phyloP scores from a whole-genome alignment of 805 yeast genomes.

The Starmerella scarabaei region DNA sequence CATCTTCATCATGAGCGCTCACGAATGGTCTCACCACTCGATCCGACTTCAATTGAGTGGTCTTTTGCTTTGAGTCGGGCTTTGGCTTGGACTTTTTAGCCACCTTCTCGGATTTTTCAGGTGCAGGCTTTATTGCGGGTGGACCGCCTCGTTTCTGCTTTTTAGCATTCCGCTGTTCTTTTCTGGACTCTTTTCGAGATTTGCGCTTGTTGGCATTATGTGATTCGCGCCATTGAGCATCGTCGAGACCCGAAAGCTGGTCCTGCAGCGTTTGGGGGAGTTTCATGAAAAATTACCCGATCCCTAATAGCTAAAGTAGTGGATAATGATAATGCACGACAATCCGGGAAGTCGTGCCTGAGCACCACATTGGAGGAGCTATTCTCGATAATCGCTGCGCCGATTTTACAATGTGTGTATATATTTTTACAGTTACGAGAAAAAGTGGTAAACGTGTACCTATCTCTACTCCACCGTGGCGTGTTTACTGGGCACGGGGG shows the following conservation, averaged over 20 bases:
- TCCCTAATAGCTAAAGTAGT: too few relatives aligned
- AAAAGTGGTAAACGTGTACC: too few relatives aligned
- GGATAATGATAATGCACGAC: too few relatives aligned
- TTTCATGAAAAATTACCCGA: constrained; percentile 1
- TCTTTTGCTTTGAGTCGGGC: constrained; percentile 9
- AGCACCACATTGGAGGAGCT: too few relatives aligned
- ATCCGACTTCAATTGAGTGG: constrained; percentile 13
- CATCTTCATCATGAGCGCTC: constrained; percentile 36
- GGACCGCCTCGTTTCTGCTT: constrained; percentile 4
- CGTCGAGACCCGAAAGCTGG: constrained; percentile 11
- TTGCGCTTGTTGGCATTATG: constrained; percentile 17
- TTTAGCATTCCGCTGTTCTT: constrained; percentile 16
- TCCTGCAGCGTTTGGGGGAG: constrained; percentile 17
- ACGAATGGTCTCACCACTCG: constrained; percentile 18
- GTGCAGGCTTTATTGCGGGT: not conserved
- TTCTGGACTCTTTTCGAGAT: constrained; percentile 19
- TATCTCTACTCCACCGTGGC: too few relatives aligned
- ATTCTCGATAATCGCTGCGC: too few relatives aligned
- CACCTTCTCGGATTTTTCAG: constrained; percentile 1
- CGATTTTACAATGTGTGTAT: too few relatives aligned
- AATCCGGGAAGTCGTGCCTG: too few relatives aligned
- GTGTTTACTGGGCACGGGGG: too few relatives aligned
- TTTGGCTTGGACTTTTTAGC: not conserved
- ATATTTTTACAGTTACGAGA: too few relatives aligned
- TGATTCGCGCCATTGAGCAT: constrained; percentile 17